Conservation (phyloP, 345 rosid genomes). For the Acer campestre region DNA sequence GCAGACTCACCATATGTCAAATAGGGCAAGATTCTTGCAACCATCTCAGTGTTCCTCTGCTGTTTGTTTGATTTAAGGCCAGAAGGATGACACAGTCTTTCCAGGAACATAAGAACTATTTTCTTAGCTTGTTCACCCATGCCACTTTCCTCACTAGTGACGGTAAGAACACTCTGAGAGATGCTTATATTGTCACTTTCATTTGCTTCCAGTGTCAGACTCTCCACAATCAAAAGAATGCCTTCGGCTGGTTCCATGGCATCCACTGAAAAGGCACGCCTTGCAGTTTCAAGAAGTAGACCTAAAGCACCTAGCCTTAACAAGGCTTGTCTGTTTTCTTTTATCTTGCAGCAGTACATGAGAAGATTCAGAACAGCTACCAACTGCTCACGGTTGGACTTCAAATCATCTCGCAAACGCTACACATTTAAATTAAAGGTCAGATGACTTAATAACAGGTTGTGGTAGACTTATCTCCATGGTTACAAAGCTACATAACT, state of each 20-base stretch:
- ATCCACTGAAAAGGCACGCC: conserved; percentile 95
- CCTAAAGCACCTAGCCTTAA: conserved; percentile 87
- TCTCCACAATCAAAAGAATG: conserved; percentile 95
- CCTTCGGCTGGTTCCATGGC: conserved; percentile 99
- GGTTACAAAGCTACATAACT: neutral
- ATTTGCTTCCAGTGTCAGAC: conserved; percentile 91
- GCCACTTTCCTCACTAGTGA: conserved; percentile 83
- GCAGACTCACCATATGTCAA: conserved; percentile 99
- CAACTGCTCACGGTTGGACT: conserved; percentile 91
- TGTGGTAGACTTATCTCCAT: neutral
- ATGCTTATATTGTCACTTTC: conserved; percentile 85
- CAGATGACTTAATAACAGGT: too few species aligned
- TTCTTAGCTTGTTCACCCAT: conserved; percentile 95
- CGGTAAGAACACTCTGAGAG: conserved; percentile 75
- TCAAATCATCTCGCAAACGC: conserved; percentile 83
- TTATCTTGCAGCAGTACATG: conserved; percentile 96
- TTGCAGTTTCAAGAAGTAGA: conserved; percentile 95
- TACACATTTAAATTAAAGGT: conserved; percentile 37
- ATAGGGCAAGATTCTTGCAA: conserved; percentile 95
- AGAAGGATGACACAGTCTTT: conserved; percentile 85
- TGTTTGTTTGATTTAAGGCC: conserved; percentile 93
- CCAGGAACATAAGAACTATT: conserved; percentile 94
- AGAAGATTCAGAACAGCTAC: conserved; percentile 94
- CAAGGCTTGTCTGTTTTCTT: conserved; percentile 86
- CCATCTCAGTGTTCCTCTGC: conserved; percentile 99